These are phyloP conservation scores for Boletales sp. DNA, from an alignment of 768 basidiomycete species.

Conservation along the genomic window DNA sequence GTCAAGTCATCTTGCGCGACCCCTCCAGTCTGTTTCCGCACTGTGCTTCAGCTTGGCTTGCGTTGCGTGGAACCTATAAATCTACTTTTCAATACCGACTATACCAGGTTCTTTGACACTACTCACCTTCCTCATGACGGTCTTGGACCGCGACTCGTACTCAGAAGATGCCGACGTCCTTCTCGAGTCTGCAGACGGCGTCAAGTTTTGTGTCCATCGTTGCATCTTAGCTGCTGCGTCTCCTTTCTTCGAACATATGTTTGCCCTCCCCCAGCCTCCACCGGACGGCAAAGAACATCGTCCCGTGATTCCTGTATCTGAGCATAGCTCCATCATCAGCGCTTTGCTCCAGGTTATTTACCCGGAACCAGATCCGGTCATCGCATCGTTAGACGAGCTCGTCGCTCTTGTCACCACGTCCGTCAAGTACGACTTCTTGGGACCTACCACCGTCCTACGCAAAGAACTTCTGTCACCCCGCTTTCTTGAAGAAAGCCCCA, in stretches of 20 bases:
- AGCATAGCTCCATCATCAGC: conserved; percentile 42
- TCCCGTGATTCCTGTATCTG: conserved; percentile 55
- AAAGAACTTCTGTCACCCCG: conserved; percentile 45
- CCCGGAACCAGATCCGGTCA: conserved; percentile 51
- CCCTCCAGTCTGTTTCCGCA: background rate
- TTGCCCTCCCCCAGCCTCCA: conserved; percentile 55
- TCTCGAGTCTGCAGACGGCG: conserved; percentile 41
- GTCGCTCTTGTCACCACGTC: conserved; percentile 49
- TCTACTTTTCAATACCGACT: background rate
- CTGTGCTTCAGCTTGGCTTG: conserved; percentile 7
- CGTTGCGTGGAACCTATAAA: conserved; percentile 20
- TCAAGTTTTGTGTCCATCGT: conserved; percentile 59
- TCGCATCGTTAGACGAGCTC: conserved; percentile 54
- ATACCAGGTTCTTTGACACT: background rate
- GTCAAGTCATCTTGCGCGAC: conserved; percentile 2
- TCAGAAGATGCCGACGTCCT: conserved; percentile 51
- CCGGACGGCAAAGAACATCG: conserved; percentile 22
- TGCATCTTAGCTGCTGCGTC: conserved; percentile 62
- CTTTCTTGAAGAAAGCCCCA: conserved; percentile 47
- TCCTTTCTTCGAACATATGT: conserved; percentile 67
- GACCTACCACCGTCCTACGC: conserved; percentile 47
- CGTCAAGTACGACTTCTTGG: conserved; percentile 59
- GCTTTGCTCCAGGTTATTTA: conserved; percentile 59
- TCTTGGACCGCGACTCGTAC: conserved; percentile 36
- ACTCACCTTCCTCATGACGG: conserved; percentile 24